Conservation (phyloP, 208 protist species). For the Acanthamoeba castellanii region DNA sequence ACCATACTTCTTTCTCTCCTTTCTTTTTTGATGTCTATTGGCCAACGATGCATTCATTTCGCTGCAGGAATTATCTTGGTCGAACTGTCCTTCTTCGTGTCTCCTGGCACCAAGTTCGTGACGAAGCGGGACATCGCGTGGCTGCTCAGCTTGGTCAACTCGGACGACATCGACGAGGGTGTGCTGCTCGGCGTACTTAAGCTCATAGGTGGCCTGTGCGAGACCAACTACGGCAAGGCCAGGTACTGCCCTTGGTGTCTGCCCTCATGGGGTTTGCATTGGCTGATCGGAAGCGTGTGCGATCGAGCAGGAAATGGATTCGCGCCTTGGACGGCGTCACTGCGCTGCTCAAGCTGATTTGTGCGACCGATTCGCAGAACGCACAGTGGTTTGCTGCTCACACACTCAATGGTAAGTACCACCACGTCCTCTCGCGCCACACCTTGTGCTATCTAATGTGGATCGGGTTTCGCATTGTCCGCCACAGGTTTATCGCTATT, state of each 20-base stretch:
- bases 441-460: neutral
- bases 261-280: neutral
- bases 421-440: neutral
- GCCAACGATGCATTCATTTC: neutral
- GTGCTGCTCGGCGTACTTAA: slow-evolving; percentile 41
- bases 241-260: neutral
- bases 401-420: neutral
- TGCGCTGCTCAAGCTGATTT: slow-evolving; percentile 35
- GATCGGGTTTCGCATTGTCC: neutral
- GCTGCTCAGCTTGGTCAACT: slow-evolving; percentile 31
- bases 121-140: slow-evolving; percentile 46
- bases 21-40: neutral
- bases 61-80: slow-evolving; percentile 40
- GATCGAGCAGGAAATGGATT: neutral
- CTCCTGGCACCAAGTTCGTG: slow-evolving; percentile 41
- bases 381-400: slow-evolving; percentile 58
- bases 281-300: neutral
- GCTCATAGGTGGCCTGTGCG: slow-evolving; percentile 40
- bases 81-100: slow-evolving; percentile 49
- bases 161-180: slow-evolving; percentile 36
- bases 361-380: slow-evolving; percentile 56
- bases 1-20: neutral
- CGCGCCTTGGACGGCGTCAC: slow-evolving; percentile 6
- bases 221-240: slow-evolving; percentile 63
- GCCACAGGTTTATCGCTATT: slow-evolving; percentile 8